These are phyloP conservation scores for Lipomyces lipofer DNA, from an alignment of 805 yeast species.

Conservation along the genomic window DNA sequence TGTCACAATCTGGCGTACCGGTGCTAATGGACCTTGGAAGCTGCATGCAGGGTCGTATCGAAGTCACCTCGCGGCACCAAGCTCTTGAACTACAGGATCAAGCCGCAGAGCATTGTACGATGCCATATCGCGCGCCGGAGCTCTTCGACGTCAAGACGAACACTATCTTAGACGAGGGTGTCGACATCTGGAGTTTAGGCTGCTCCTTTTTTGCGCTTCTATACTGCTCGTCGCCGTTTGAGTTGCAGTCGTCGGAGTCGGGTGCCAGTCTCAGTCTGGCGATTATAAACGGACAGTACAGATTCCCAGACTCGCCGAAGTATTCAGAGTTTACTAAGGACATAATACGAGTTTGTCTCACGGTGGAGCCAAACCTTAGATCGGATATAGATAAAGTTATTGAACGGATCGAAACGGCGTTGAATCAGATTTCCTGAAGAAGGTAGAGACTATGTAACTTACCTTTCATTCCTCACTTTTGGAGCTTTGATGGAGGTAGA, in stretches of 20 bases:
- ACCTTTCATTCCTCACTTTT: no score
- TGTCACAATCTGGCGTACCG: slow-evolving; percentile 70
- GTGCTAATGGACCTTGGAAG: slow-evolving; percentile 86
- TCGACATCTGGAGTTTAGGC: slow-evolving; percentile 92
- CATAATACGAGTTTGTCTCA: slow-evolving; percentile 61
- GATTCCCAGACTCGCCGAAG: slow-evolving; percentile 53
- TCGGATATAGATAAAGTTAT: slow-evolving; percentile 65
- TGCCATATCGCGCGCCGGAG: slow-evolving; percentile 91
- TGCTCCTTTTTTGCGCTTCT: slow-evolving; percentile 76
- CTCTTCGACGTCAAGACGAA: slow-evolving; percentile 73
- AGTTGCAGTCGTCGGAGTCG: slow-evolving; percentile 70
- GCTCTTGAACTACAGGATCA: slow-evolving; percentile 77
- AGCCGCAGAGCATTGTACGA: slow-evolving; percentile 80
- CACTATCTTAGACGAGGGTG: slow-evolving; percentile 63
- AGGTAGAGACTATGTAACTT: no score
- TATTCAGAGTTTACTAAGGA: slow-evolving; percentile 59
- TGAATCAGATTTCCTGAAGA: neutral
- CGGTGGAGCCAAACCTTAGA: slow-evolving; percentile 59
- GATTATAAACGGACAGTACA: slow-evolving; percentile 64
- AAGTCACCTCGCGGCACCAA: slow-evolving; percentile 59
- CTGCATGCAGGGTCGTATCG: slow-evolving; percentile 61
- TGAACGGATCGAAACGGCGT: slow-evolving; percentile 47
- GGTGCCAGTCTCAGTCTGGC: slow-evolving; percentile 84
- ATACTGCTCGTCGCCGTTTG: slow-evolving; percentile 84
- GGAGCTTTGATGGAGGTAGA: neutral